phyloP scores from a whole-genome alignment of 2,329 filamentous ascomycete species.

The Alternaria arborescens region DNA sequence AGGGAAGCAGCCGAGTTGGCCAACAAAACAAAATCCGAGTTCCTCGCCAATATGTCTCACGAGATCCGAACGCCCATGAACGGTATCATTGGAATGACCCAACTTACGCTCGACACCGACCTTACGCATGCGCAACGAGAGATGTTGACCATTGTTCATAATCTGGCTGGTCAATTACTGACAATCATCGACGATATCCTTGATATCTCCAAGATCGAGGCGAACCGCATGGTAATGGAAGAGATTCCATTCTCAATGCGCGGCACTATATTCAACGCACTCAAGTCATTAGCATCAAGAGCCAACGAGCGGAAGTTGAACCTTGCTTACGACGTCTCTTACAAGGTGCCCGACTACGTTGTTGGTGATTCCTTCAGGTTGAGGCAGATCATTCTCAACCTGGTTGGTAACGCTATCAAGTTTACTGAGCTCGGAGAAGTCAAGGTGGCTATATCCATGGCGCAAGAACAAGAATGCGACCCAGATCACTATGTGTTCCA shows the following conservation, averaged over 20 bases:
- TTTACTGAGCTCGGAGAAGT: constrained; percentile 98
- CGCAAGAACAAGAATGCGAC: constrained; percentile 70
- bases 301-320: constrained; percentile 95
- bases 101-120: constrained; percentile 91
- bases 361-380: constrained; percentile 96
- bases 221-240: constrained; percentile 97
- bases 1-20: constrained; percentile 95
- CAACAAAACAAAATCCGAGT: constrained; percentile 98
- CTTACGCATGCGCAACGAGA: constrained; percentile 94
- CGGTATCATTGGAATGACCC: constrained; percentile 97
- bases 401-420: constrained; percentile 98
- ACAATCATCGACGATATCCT: constrained; percentile 91
- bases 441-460: constrained; percentile 85
- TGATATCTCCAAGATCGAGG: constrained; percentile 82
- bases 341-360: constrained; percentile 91
- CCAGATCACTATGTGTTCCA: constrained; percentile 89
- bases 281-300: constrained; percentile 96
- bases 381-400: constrained; percentile 94
- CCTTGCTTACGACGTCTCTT: constrained; percentile 92
- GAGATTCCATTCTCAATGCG: constrained; percentile 95
- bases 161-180: constrained; percentile 91
- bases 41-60: constrained; percentile 98
- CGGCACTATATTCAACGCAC: constrained; percentile 93
- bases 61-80: constrained; percentile 98
- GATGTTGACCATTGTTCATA: constrained; percentile 98